phyloP scores from a whole-genome alignment of 768 basidiomycete genomes.

The Pleurotus eryngii region DNA sequence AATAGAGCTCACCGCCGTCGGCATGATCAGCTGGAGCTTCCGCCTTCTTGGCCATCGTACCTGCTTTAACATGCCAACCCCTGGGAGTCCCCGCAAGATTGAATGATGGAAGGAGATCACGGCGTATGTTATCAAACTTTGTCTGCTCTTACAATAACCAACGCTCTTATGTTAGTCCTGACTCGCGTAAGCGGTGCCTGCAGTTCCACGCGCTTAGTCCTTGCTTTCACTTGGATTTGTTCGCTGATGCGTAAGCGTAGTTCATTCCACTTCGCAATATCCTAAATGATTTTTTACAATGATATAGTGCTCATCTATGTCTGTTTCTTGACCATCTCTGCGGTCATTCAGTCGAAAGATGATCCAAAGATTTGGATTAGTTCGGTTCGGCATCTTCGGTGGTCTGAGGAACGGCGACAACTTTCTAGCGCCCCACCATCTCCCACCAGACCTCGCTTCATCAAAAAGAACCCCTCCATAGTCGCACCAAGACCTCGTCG shows the following conservation, averaged over 20 bases:
- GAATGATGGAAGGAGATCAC: neutral
- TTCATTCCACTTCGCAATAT: neutral
- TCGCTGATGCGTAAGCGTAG: conserved; percentile 35
- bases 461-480: conserved; percentile 33
- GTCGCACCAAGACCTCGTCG: conserved; percentile 42
- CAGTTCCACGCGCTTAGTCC: conserved; percentile 49
- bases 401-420: conserved; percentile 22
- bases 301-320: conserved; percentile 58
- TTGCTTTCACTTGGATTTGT: conserved; percentile 59
- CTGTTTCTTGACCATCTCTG: conserved; percentile 40
- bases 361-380: conserved; percentile 52
- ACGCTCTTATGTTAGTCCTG: neutral
- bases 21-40: conserved; percentile 47
- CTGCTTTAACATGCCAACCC: conserved; percentile 30
- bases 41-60: conserved; percentile 39
- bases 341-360: conserved; percentile 37
- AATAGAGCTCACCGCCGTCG: neutral
- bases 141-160: neutral
- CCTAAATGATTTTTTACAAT: conserved; percentile 5
- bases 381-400: conserved; percentile 43
- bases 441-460: conserved; percentile 29
- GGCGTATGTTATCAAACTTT: neutral
- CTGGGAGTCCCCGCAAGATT: conserved; percentile 3
- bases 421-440: conserved; percentile 15
- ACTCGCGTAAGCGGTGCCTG: conserved; percentile 29